phyloP scores from a whole-genome alignment of 108 stramenopile species.

The Thalassiosira profunda region DNA sequence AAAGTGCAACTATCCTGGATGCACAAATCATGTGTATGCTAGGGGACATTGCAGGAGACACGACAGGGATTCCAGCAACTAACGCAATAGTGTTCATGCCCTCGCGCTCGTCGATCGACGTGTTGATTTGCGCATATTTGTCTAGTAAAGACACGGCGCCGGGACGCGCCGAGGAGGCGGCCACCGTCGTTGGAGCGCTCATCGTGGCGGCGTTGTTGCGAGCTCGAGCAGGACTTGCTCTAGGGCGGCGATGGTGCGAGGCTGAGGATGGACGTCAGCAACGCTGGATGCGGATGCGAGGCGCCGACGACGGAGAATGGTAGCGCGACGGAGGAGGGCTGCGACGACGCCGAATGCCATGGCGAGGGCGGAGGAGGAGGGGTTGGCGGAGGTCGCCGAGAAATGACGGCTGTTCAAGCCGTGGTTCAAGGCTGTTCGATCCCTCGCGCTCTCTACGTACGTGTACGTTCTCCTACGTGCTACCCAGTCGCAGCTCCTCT shows the following conservation, averaged over 20 bases:
- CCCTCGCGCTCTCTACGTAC: background rate
- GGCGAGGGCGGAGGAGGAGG: no score
- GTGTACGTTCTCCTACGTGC: background rate
- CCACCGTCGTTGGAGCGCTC: background rate
- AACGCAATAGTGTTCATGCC: no score
- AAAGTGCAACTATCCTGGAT: no score
- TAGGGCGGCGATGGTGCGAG: background rate
- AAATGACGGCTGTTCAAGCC: background rate
- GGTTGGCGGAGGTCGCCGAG: background rate
- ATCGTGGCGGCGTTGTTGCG: background rate
- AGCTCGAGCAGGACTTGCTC: no score
- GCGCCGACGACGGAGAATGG: background rate
- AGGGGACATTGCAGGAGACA: no score
- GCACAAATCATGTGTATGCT: no score
- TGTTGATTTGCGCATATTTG: constrained; percentile 51
- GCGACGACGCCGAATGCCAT: no score
- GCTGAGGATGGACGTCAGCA: no score
- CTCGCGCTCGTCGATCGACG: constrained; percentile 50
- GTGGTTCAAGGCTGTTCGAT: background rate
- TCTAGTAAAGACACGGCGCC: constrained; percentile 55
- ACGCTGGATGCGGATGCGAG: background rate
- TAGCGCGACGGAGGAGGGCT: background rate
- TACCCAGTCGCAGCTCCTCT: no score
- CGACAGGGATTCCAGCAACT: no score
- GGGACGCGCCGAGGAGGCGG: no score